Base-by-base conservation (phyloP, 2,329 filamentous ascomycete species). In the Aspergillus sp. region DNA sequence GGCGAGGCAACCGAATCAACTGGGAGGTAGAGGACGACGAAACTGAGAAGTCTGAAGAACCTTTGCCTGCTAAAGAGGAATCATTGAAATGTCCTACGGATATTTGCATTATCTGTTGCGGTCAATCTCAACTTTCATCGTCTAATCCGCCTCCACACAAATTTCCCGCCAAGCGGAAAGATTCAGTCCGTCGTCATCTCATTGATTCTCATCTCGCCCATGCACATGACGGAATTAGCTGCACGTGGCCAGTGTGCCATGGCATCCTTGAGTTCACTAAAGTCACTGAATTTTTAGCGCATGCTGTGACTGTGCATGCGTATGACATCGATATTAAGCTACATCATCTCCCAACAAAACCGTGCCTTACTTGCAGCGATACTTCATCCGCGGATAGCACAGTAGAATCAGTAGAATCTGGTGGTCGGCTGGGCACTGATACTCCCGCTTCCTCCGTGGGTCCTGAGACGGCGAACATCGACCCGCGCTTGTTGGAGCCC, bases 101-200 rank as follows among this genome's bases (percentile, higher is more conserved):
- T 64, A 24, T 66, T 53, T 68, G 57, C 52, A 69, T 69, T 54
- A 64, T 69, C 44, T 69, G 61, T 59, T 68, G 20, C 55, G 60
- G 65, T 62, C 17, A 60, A 61, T 69, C 64, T n/a, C 53, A 53
- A 38, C 56, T 36, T 45, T 68, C 58, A 48, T 34, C 51, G 36
- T 68, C 62, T 36, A 68, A 64, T 61, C 43, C 62, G 52, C 57
- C 62, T 66, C 64, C 57, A 39, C 57, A 64, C 59, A 65, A 56
- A 65, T 68, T 67, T 55, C 60, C 64, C 42, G 3, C 58, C 30
- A 62, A 62, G 48, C 58, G 60, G 45, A 39, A 34, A 2, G 30
- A 34, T 34, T 34, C 30, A 11, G 2, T 34, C 12, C 3, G 12
- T 7, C 3, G 30, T 7, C n/a, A n/a, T n/a, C n/a, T n/a, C n/a